These are phyloP conservation scores for Benincasa hispida DNA, from an alignment of 306 rosid species.

Conservation along the genomic window DNA sequence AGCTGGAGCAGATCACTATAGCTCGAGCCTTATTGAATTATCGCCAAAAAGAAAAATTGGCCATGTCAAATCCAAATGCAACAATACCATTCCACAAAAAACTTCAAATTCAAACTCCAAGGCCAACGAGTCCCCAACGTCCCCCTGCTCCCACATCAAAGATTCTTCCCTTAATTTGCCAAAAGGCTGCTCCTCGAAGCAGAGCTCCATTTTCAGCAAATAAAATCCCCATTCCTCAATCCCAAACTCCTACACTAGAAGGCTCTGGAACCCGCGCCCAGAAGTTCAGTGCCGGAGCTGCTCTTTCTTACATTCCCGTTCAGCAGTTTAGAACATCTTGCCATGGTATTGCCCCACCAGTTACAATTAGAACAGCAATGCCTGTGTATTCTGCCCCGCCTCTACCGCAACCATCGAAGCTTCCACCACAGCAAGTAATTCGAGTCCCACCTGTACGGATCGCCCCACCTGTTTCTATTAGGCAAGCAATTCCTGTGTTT, in stretches of 20 bases:
- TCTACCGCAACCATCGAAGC: conserved; percentile 41
- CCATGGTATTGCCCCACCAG: conserved; percentile 83
- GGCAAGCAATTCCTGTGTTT: conserved; percentile 67
- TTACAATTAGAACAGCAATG: conserved; percentile 64
- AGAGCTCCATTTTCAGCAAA: conserved; percentile 28
- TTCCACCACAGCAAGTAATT: conserved; percentile 33
- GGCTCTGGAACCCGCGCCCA: conserved; percentile 37
- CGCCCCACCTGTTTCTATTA: conserved; percentile 68
- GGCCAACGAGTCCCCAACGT: conserved; percentile 90
- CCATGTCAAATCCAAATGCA: conserved; percentile 54
- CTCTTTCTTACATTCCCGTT: conserved; percentile 76
- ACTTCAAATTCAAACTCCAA: conserved; percentile 51
- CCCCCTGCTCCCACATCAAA: conserved; percentile 57
- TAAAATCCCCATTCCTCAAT: conserved; percentile 24
- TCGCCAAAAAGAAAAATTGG: conserved; percentile 71
- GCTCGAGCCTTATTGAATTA: conserved; percentile 71
- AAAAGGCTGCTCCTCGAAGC: conserved; percentile 36
- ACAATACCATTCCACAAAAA: conserved; percentile 57
- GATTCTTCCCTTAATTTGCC: conserved; percentile 85
- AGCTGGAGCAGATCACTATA: conserved; percentile 87
- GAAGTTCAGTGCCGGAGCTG: conserved; percentile 70
- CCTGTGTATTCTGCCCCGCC: conserved; percentile 93
- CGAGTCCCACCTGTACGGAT: conserved; percentile 35
- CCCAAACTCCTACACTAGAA: conserved; percentile 30
- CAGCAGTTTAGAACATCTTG: conserved; percentile 69